Evolutionary conservation across 768 basidiomycete genomes (phyloP), one percentile per base, ranked within the genome.

Genomic region (Nidularia pulvinata): DNA sequence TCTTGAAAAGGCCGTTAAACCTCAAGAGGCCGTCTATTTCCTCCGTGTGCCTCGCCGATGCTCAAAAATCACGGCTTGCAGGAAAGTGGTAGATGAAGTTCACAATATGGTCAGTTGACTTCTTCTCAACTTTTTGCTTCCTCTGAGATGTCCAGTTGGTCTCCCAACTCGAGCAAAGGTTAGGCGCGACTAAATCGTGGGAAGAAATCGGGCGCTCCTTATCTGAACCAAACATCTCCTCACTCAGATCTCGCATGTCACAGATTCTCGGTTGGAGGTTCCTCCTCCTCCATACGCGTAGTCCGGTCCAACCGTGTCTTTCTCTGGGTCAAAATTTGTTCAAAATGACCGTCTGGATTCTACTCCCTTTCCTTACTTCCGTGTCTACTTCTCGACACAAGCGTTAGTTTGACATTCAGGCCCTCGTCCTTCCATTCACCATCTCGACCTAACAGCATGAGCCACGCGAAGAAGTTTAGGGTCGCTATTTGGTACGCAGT

Each of bases 401-500:
- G 16, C 39, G 25, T 25, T 25, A 25, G 25, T 25, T 25, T 25
- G 25, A 25, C 7, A 19, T 51, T 43, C 30, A 34, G n/a, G 13
- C 50, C 10, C 16, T 32, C 14, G n/a, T 36, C 19, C 36, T 42
- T 13, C 50, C n/a, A 51, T 14, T 51, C 16, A 34, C 25, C 25
- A 25, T 6, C 36, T 25, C 13, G n/a, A 22, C 14, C 25, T 16
- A 22, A 35, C 36, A 36, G n/a, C 33, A 71, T 74, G 70, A 47
- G 57, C 55, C 59, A 68, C 55, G 59, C 55, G 36, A 62, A 65
- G 49, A 80, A 70, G 55, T 66, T 84, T 56, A 75, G 70, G 58
- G 79, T 84, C 50, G 82, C 76, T 16, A 80, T 85, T 42, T 83
- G 82, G 84, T 84, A 57, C 55, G 73, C 68, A 19, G 46, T 45